A percentile compares a stretch with the other conserved stretches of the same genome.
phyloP scores from a whole-genome alignment of 768 basidiomycete genomes.

The Auricularia cornea region DNA sequence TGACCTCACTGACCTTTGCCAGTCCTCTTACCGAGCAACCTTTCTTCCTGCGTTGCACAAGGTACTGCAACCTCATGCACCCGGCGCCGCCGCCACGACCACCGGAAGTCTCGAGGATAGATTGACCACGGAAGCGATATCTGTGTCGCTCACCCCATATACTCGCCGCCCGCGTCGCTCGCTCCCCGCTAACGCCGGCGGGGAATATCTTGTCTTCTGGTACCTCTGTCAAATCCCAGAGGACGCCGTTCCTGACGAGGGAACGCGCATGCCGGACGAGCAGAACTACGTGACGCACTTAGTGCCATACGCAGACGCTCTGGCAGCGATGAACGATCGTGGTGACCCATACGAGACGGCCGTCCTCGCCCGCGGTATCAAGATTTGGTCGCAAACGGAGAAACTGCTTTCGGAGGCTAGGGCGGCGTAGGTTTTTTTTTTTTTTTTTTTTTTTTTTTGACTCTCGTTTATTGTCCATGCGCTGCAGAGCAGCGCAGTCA shows the following conservation, averaged over 20 bases:
- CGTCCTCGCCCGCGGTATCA: no score
- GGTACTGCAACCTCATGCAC: conserved; percentile 3
- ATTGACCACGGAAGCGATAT: conserved; percentile 38
- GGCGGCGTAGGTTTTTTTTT: no score
- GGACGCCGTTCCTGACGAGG: conserved; percentile 41
- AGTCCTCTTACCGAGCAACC: neutral
- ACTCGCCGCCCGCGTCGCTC: conserved; percentile 8
- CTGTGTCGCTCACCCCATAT: conserved; percentile 28
- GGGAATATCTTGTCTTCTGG: conserved; percentile 50
- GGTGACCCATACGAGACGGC: no score
- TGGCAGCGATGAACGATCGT: neutral
- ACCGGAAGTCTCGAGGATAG: neutral
- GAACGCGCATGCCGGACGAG: conserved; percentile 55
- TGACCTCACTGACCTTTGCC: neutral
- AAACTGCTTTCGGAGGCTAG: no score
- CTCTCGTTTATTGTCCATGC: no score
- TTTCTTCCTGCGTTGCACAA: conserved; percentile 1
- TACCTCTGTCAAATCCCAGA: conserved; percentile 45
- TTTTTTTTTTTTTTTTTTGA: no score
- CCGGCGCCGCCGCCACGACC: neutral
- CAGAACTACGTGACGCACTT: conserved; percentile 38
- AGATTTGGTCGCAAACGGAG: no score
- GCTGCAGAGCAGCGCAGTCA: no score
- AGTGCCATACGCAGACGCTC: conserved; percentile 37
- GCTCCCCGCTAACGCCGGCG: conserved; percentile 18